Conservation (phyloP, 768 basidiomycete genomes). For the Phanerochaete sordida region DNA sequence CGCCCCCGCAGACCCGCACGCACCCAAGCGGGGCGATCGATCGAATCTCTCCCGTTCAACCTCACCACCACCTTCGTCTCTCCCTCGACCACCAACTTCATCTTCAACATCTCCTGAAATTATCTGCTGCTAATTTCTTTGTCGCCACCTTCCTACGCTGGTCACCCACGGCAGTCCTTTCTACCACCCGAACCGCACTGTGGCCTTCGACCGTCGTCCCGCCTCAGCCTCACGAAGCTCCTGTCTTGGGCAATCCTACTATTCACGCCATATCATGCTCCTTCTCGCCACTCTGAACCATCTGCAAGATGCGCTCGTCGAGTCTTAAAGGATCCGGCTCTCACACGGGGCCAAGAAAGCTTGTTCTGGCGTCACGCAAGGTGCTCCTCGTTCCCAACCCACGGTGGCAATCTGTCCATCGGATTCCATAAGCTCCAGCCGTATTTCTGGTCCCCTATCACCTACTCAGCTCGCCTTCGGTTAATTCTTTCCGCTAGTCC, state of each 20-base stretch:
- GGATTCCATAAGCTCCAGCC: too few relatives aligned
- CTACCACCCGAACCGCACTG: background rate
- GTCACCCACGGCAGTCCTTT: background rate
- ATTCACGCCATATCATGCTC: background rate
- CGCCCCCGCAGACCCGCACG: too few relatives aligned
- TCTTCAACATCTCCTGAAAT: too few relatives aligned
- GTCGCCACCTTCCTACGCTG: background rate
- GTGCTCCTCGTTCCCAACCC: background rate
- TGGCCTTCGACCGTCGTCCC: background rate
- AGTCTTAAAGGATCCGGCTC: background rate
- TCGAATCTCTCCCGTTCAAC: background rate
- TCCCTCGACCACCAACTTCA: background rate
- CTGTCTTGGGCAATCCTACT: background rate
- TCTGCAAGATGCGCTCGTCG: background rate
- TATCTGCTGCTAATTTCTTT: background rate
- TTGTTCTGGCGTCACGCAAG: background rate
- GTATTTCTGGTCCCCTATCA: too few relatives aligned
- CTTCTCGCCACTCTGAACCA: background rate
- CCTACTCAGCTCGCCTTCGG: too few relatives aligned
- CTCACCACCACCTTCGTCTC: background rate
- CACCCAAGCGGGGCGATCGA: background rate
- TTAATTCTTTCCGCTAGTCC: too few relatives aligned
- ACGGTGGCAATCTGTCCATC: background rate
- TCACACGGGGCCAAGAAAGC: background rate
- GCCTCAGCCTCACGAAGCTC: background rate